A percentile compares a stretch with the other conserved stretches of the same genome.
Evolutionary conservation across 2,329 filamentous ascomycete genomes (phyloP).

Genomic region (Tolypocladium sp.): DNA sequence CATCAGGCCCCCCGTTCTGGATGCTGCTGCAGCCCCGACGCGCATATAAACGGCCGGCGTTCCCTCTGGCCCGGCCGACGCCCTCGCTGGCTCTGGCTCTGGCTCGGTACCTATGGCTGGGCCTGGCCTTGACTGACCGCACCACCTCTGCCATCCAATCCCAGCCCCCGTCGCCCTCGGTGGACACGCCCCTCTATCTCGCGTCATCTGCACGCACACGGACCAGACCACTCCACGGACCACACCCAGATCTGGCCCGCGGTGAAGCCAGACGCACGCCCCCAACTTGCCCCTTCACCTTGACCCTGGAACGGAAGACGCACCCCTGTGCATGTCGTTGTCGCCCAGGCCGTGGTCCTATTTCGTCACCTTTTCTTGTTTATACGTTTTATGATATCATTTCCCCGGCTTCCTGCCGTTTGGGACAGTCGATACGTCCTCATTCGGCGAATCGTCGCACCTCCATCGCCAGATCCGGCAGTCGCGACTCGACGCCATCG

Average conservation of each 20-base stretch:
- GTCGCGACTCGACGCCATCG: background rate
- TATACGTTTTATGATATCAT: background rate
- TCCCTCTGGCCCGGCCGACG: conserved; percentile 20
- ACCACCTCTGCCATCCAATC: background rate
- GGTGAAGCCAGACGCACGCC: background rate
- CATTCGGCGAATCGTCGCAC: background rate
- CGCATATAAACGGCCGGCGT: conserved; percentile 40
- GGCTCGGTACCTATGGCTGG: background rate
- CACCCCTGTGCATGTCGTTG: background rate
- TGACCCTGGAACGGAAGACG: background rate
- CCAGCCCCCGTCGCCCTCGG: background rate
- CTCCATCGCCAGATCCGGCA: background rate
- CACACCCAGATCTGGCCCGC: background rate
- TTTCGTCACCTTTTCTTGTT: background rate
- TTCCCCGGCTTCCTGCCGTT: background rate
- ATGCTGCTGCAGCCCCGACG: conserved; percentile 3
- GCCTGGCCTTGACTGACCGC: background rate
- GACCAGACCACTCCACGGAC: background rate
- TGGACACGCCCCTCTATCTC: background rate
- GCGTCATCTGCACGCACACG: background rate
- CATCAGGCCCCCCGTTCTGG: background rate
- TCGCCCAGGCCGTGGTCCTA: background rate
- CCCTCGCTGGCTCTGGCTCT: conserved; percentile 12
- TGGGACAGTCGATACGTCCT: background rate
- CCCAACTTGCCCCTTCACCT: background rate